A percentile compares a stretch with the other conserved stretches of the same genome.
These are phyloP conservation scores for Coniella lustricola DNA, from an alignment of 2,329 filamentous ascomycete genomes.

Conservation along the genomic window DNA sequence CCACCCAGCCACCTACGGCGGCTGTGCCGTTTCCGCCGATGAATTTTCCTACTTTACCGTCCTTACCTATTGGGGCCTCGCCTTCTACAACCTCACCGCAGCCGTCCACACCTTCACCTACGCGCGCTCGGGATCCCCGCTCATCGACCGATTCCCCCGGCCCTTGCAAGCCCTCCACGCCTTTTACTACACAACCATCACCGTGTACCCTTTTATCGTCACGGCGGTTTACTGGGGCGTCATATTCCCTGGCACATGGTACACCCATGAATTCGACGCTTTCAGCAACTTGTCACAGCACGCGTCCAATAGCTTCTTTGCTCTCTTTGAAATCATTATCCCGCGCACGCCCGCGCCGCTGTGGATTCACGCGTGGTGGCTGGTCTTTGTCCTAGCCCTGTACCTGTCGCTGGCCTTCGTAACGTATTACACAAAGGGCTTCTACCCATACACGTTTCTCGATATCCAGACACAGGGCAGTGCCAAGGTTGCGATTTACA, in stretches of 20 bases:
- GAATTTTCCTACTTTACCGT: conserved; percentile 79
- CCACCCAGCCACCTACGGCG: conserved; percentile 32
- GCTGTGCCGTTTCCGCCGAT: conserved; percentile 39
- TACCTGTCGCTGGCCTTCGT: conserved; percentile 72
- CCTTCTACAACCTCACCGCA: conserved; percentile 68
- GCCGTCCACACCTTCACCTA: conserved; percentile 65
- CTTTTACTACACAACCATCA: conserved; percentile 56
- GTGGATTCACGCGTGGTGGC: conserved; percentile 58
- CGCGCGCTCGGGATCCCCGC: conserved; percentile 42
- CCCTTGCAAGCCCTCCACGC: conserved; percentile 58
- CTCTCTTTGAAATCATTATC: conserved; percentile 67
- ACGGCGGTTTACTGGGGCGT: conserved; percentile 65
- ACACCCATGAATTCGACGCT: conserved; percentile 39
- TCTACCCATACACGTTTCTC: conserved; percentile 76
- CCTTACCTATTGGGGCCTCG: conserved; percentile 71
- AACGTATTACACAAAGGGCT: conserved; percentile 60
- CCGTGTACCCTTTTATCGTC: conserved; percentile 61
- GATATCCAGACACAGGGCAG: conserved; percentile 46
- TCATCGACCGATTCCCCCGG: conserved; percentile 54
- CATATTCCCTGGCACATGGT: conserved; percentile 48
- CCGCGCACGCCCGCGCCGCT: conserved; percentile 56
- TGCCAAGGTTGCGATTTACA: conserved; percentile 56
- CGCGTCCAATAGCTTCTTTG: conserved; percentile 64
- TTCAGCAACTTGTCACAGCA: conserved; percentile 70
- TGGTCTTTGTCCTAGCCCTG: conserved; percentile 62